phyloP scores from a whole-genome alignment of 441 rosid species.

The Brassica hybrid region DNA sequence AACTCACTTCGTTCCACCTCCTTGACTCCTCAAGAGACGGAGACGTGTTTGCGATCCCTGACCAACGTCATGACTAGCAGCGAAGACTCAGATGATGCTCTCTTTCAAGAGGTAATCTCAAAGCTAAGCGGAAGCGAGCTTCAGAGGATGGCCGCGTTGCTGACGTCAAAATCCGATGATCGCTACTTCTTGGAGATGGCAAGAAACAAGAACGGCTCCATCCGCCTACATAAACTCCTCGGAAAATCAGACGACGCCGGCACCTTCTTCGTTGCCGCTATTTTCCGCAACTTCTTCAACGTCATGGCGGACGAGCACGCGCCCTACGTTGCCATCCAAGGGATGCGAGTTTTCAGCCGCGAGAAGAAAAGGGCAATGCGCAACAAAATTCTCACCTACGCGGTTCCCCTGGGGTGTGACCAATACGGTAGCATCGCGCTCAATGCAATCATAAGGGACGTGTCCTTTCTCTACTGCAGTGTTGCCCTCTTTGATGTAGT shows the following conservation, averaged over 20 bases:
- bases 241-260: constrained; percentile 22
- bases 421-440: not conserved
- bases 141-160: not conserved
- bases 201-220: constrained; percentile 15
- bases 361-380: not conserved
- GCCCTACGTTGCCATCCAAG: not conserved
- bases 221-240: not conserved
- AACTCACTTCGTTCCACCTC: not conserved
- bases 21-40: not conserved
- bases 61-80: not conserved
- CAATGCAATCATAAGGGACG: constrained; percentile 1
- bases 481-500: not conserved
- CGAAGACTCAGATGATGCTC: not conserved
- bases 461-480: not conserved
- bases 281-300: not conserved
- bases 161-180: constrained; percentile 9
- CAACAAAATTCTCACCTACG: not conserved
- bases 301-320: constrained; percentile 17
- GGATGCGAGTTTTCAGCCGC: not conserved
- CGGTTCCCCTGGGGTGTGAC: not conserved
- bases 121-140: not conserved
- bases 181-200: not conserved
- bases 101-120: not conserved
- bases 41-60: not conserved
- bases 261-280: not conserved